phyloP scores from a whole-genome alignment of 495 filamentous ascomycete species.

The Clohesyomyces aquaticus region DNA sequence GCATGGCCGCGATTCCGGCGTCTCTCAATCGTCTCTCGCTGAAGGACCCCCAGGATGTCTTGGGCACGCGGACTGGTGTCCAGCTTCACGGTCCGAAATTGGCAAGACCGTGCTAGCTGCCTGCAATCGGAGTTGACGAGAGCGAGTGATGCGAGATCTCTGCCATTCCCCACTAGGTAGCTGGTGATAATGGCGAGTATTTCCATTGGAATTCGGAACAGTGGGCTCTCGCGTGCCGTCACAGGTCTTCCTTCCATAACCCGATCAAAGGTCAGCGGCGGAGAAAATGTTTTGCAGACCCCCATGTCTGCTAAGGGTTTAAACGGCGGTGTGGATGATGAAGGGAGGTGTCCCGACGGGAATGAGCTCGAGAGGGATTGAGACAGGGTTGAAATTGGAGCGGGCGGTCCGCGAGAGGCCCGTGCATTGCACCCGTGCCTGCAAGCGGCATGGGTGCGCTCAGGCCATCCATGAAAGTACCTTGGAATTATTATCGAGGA shows the following conservation, averaged over 20 bases:
- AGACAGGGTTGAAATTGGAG: no score
- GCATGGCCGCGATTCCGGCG: constrained; percentile 1
- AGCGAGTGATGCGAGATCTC: not conserved
- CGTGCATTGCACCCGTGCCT: no score
- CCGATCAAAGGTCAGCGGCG: constrained; percentile 6
- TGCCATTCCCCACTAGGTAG: not conserved
- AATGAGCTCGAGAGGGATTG: no score
- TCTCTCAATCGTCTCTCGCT: constrained; percentile 1
- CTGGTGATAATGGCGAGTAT: not conserved
- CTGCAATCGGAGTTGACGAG: constrained; percentile 3
- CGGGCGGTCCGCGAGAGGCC: no score
- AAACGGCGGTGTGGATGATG: no score
- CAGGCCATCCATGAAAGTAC: no score
- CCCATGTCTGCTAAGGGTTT: not conserved
- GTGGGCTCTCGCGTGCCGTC: not conserved
- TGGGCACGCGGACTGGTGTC: not conserved
- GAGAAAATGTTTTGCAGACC: not conserved
- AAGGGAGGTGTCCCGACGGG: no score
- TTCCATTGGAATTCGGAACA: constrained; percentile 1
- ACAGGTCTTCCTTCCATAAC: not conserved
- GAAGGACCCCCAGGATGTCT: not conserved
- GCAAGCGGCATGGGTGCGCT: no score
- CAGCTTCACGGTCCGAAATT: constrained; percentile 2
- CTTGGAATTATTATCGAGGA: no score
- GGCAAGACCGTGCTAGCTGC: constrained; percentile 1